These are phyloP conservation scores for Yarrowia sp. DNA, from an alignment of 805 yeast genomes.

Conservation along the genomic window DNA sequence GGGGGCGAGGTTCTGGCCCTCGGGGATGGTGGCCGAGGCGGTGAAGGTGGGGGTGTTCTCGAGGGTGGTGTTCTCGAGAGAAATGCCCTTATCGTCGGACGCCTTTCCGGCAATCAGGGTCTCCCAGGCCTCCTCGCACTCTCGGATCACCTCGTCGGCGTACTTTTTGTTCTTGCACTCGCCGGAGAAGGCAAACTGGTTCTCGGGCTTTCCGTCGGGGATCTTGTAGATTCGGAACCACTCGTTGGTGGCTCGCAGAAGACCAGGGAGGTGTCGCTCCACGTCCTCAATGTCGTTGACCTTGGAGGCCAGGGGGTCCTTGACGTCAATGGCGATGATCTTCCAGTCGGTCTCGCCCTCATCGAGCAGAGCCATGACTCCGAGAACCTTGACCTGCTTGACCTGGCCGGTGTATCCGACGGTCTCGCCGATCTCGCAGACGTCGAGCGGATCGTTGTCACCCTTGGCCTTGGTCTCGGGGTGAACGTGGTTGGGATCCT, in stretches of 20 bases:
- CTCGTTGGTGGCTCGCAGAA: conserved; percentile 88
- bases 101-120: conserved; percentile 63
- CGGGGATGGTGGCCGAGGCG: conserved; percentile 57
- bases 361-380: conserved; percentile 91
- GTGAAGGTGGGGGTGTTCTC: conserved; percentile 53
- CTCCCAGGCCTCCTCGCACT: conserved; percentile 84
- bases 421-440: conserved; percentile 83
- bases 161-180: conserved; percentile 83
- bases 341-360: conserved; percentile 99
- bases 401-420: conserved; percentile 77
- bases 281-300: conserved; percentile 90
- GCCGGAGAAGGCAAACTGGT: conserved; percentile 95
- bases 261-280: conserved; percentile 83
- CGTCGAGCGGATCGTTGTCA: conserved; percentile 94
- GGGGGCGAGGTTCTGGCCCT: conserved; percentile 68
- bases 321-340: conserved; percentile 75
- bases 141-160: conserved; percentile 79
- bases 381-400: conserved; percentile 86
- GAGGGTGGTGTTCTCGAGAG: conserved; percentile 74
- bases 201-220: conserved; percentile 97
- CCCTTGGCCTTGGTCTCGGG: conserved; percentile 59
- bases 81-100: conserved; percentile 61
- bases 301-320: conserved; percentile 86
- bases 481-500: conserved; percentile 66
- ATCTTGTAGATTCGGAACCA: conserved; percentile 98